These are phyloP conservation scores for Xanthoparmelia taractica DNA, from an alignment of 495 filamentous ascomycete genomes.

Conservation along the genomic window DNA sequence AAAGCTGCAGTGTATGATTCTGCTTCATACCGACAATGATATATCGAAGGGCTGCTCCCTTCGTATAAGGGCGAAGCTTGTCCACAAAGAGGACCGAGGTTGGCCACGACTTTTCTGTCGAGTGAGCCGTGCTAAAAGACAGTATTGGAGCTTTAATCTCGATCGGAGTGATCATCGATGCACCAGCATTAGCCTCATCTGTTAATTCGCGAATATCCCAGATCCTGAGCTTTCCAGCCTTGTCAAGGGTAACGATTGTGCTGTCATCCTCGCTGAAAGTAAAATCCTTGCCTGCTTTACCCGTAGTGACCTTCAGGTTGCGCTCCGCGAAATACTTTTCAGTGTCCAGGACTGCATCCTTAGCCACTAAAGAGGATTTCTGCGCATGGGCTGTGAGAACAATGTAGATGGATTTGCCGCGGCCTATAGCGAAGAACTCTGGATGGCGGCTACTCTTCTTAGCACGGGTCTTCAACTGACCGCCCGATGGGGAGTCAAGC, in stretches of 20 bases:
- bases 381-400: constrained; percentile 74
- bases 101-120: constrained; percentile 84
- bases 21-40: constrained; percentile 97
- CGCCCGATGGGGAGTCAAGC: constrained; percentile 74
- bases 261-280: constrained; percentile 94
- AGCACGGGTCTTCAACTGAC: constrained; percentile 90
- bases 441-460: constrained; percentile 79
- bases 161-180: constrained; percentile 47
- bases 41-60: constrained; percentile 79
- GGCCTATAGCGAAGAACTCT: constrained; percentile 88
- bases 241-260: constrained; percentile 89
- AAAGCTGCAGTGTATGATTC: constrained; percentile 96
- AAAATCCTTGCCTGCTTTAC: constrained; percentile 98
- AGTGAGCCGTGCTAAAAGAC: constrained; percentile 68
- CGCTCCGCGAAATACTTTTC: constrained; percentile 82
- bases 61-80: constrained; percentile 83
- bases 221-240: constrained; percentile 88
- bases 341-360: constrained; percentile 65
- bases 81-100: constrained; percentile 94
- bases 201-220: constrained; percentile 86
- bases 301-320: constrained; percentile 83
- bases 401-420: constrained; percentile 91
- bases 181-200: constrained; percentile 46
- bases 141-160: constrained; percentile 72
- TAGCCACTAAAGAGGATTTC: constrained; percentile 58